Evolutionary conservation across 192 early-diverging fungal genomes (phyloP).

Genomic region (Coemansia sp.): DNA sequence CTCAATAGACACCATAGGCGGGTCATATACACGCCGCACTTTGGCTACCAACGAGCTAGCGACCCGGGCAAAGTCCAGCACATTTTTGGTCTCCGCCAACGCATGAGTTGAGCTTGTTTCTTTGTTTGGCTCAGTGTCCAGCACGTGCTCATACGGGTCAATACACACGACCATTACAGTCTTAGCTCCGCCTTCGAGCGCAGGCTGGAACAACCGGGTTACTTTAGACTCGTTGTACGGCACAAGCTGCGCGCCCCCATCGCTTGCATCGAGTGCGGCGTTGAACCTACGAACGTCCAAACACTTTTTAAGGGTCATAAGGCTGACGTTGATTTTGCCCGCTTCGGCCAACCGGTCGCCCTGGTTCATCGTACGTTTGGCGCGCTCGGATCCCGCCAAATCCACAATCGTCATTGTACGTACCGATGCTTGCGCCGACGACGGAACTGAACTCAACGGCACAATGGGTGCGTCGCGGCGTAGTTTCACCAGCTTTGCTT

Average conservation of each 20-base stretch:
- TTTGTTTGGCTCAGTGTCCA: constrained; percentile 4
- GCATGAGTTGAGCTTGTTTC: not conserved
- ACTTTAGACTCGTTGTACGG: constrained; percentile 69
- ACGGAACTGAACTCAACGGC: constrained; percentile 1
- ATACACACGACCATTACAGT: constrained; percentile 65
- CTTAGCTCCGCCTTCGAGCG: constrained; percentile 61
- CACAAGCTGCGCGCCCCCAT: constrained; percentile 34
- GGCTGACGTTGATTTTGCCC: constrained; percentile 67
- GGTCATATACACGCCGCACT: constrained; percentile 19
- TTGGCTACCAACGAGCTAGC: constrained; percentile 58
- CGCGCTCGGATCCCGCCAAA: constrained; percentile 69
- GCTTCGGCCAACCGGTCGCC: constrained; percentile 65
- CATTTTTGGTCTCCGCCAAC: constrained; percentile 51
- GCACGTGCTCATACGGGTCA: constrained; percentile 59
- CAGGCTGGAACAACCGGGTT: constrained; percentile 66
- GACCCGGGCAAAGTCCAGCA: constrained; percentile 65
- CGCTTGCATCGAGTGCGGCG: constrained; percentile 11
- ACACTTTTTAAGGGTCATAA: constrained; percentile 72
- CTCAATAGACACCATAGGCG: not conserved
- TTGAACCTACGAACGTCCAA: constrained; percentile 65
- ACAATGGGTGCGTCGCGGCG: constrained; percentile 46
- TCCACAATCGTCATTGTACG: constrained; percentile 64
- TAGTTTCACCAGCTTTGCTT: constrained; percentile 62
- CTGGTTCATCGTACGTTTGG: constrained; percentile 53
- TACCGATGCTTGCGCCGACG: constrained; percentile 25